These are phyloP conservation scores for Blastobotrys ciferrii DNA, from an alignment of 1,139 yeast genomes.

Conservation along the genomic window DNA sequence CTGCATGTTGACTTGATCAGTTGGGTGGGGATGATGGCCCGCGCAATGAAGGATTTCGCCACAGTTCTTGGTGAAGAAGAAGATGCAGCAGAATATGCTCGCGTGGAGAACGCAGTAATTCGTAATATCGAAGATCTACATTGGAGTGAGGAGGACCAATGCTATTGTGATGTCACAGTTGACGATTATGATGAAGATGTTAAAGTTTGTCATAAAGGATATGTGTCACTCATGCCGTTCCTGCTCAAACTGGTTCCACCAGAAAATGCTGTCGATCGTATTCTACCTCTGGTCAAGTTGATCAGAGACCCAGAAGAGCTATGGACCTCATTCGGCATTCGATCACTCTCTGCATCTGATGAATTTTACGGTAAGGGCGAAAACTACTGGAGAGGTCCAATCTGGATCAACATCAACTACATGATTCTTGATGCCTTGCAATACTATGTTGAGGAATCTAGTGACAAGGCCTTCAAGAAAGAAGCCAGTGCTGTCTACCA, in stretches of 20 bases:
- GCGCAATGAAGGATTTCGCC: conserved; percentile 76
- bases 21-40: conserved; percentile 93
- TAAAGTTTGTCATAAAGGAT: conserved; percentile 84
- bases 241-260: conserved; percentile 64
- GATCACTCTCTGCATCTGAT: conserved; percentile 75
- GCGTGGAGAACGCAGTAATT: conserved; percentile 55
- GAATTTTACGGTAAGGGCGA: conserved; percentile 71
- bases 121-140: conserved; percentile 68
- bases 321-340: conserved; percentile 77
- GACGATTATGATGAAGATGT: conserved; percentile 65
- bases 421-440: conserved; percentile 68
- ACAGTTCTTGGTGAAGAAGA: conserved; percentile 54
- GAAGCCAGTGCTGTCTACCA: conserved; percentile 52
- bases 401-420: conserved; percentile 92
- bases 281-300: conserved; percentile 47
- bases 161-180: conserved; percentile 84
- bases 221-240: conserved; percentile 83
- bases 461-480: conserved; percentile 31
- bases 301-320: conserved; percentile 69
- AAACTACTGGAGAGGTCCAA: conserved; percentile 93
- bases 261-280: conserved; percentile 36
- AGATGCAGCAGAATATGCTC: conserved; percentile 53
- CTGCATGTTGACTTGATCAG: conserved; percentile 83
- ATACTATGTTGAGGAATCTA: conserved; percentile 44
- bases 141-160: conserved; percentile 66